These are phyloP conservation scores for Rhodamnia argentea DNA, from an alignment of 345 rosid species.

Conservation along the genomic window DNA sequence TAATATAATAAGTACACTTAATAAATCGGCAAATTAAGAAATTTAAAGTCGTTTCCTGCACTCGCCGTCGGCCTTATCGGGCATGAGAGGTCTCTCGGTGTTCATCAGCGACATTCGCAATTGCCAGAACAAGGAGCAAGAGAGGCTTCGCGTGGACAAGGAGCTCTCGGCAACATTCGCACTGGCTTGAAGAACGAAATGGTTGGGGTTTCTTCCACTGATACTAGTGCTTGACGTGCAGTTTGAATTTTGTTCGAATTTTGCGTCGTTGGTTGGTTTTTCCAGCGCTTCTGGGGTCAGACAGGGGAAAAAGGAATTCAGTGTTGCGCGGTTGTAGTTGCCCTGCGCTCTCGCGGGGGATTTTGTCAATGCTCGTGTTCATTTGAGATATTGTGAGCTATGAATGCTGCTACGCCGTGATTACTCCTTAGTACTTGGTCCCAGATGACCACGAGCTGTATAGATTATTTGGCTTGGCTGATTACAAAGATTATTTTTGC, in stretches of 20 bases:
- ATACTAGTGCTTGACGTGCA: too few species aligned
- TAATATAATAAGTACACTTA: too few species aligned
- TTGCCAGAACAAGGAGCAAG: slow-evolving; percentile 96
- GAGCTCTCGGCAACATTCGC: slow-evolving; percentile 91
- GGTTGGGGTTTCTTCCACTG: slow-evolving; percentile 26
- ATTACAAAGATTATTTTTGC: too few species aligned
- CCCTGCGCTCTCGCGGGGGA: background rate
- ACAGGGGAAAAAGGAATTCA: too few species aligned
- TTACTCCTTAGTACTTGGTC: background rate
- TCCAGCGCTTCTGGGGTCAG: too few species aligned
- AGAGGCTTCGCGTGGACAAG: slow-evolving; percentile 19
- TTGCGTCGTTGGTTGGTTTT: too few species aligned
- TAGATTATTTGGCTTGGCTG: too few species aligned
- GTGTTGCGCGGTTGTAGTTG: too few species aligned
- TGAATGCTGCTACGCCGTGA: background rate
- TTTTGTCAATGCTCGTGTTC: background rate
- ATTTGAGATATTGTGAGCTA: background rate
- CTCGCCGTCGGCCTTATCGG: slow-evolving; percentile 23
- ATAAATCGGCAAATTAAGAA: background rate
- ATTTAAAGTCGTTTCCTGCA: slow-evolving; percentile 17
- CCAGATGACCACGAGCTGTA: background rate
- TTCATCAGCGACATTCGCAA: slow-evolving; percentile 97
- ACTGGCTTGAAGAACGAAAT: slow-evolving; percentile 92
- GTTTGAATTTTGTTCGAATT: too few species aligned
- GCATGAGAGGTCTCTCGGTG: slow-evolving; percentile 97